A percentile compares a stretch with the other conserved stretches of the same genome.
Conservation (phyloP, 2,329 filamentous ascomycete genomes). For the Metarhizium rileyi region DNA sequence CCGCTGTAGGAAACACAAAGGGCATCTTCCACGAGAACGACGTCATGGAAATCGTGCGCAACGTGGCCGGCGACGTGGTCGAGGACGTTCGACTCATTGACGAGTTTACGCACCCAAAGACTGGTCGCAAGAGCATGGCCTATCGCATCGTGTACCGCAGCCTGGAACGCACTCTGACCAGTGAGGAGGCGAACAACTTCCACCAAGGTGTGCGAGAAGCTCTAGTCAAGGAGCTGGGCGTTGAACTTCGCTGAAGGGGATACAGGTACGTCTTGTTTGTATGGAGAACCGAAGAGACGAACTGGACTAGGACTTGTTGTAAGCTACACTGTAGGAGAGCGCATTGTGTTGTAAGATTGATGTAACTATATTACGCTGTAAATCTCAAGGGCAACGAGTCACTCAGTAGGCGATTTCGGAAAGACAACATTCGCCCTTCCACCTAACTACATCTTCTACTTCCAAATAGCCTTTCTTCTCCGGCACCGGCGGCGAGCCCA, state of each 20-base stretch:
- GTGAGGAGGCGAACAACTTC: constrained; percentile 65
- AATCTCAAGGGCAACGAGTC: too few relatives aligned
- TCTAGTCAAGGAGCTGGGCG: constrained; percentile 62
- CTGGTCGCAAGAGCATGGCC: constrained; percentile 72
- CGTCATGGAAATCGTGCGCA: constrained; percentile 88
- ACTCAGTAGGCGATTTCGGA: too few relatives aligned
- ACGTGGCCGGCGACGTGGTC: constrained; percentile 69
- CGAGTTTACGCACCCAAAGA: constrained; percentile 81
- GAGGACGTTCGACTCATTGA: constrained; percentile 83
- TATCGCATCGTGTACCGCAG: constrained; percentile 93
- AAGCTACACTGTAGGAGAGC: too few relatives aligned
- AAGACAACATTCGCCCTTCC: too few relatives aligned
- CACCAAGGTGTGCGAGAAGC: constrained; percentile 58
- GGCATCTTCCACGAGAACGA: constrained; percentile 81
- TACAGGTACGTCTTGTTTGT: too few relatives aligned
- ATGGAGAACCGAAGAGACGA: too few relatives aligned
- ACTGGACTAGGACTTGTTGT: too few relatives aligned
- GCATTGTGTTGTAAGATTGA: too few relatives aligned
- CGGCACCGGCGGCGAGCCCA: too few relatives aligned
- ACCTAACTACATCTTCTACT: too few relatives aligned
- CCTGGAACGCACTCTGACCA: constrained; percentile 81
- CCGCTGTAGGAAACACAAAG: constrained; percentile 37
- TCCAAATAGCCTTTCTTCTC: too few relatives aligned
- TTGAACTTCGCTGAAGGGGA: constrained; percentile 51
- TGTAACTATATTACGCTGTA: too few relatives aligned